phyloP scores from a whole-genome alignment of 345 rosid genomes.

The Raphanus raphanistrum region DNA sequence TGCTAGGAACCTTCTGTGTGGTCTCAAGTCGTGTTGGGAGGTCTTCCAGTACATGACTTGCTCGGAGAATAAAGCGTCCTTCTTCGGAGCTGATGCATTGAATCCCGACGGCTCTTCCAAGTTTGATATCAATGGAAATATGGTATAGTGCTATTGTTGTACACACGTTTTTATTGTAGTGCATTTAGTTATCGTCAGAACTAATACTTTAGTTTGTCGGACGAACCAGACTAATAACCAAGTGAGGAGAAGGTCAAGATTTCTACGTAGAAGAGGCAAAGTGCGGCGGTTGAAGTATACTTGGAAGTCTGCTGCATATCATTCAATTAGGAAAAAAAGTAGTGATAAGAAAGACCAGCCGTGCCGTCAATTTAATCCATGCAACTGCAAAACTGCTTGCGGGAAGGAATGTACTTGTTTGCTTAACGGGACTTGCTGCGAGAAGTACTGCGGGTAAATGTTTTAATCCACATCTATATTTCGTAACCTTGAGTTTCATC shows the following conservation, averaged over 20 bases:
- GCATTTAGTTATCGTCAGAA: neutral
- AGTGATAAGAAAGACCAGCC: constrained; percentile 98
- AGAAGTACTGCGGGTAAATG: constrained; percentile 98
- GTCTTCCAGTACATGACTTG: constrained; percentile 80
- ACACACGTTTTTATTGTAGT: neutral
- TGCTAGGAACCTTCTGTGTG: constrained; percentile 88
- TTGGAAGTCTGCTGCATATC: constrained; percentile 99
- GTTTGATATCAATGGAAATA: constrained; percentile 69
- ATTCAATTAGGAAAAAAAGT: constrained; percentile 86
- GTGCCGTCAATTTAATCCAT: constrained; percentile 97
- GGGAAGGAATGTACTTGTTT: constrained; percentile 93
- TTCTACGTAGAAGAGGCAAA: constrained; percentile 88
- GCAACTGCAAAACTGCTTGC: constrained; percentile 88
- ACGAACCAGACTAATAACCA: constrained; percentile 64
- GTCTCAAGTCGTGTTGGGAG: constrained; percentile 89
- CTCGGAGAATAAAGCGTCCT: constrained; percentile 61
- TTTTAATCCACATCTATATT: constrained; percentile 2
- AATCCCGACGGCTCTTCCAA: constrained; percentile 79
- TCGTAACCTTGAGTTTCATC: neutral
- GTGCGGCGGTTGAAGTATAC: constrained; percentile 98
- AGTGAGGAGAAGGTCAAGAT: constrained; percentile 91
- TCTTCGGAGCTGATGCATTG: constrained; percentile 64
- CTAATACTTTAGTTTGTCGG: constrained; percentile 20
- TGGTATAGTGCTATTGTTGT: constrained; percentile 51
- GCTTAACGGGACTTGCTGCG: constrained; percentile 96